Percentiles rank a stretch among this genome's conserved stretches.
Evolutionary conservation across 257 asterid species (phyloP).

Genomic region (Solanum pennellii): DNA sequence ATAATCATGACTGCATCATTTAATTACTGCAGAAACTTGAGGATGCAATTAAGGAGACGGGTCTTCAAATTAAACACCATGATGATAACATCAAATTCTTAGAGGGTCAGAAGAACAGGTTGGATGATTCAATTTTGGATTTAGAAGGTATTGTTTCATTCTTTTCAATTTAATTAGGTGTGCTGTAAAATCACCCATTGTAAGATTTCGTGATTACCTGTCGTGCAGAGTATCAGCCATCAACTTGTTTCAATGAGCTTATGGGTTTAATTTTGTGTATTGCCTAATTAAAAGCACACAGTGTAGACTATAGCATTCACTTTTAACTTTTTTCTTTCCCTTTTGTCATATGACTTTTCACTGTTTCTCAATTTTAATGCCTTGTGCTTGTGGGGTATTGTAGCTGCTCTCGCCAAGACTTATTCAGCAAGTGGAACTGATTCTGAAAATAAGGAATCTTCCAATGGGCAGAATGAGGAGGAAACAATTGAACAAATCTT

Average conservation of each 20-base stretch:
- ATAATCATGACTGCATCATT: too few relatives aligned
- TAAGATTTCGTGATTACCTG: neutral
- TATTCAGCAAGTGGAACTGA: conserved; percentile 15
- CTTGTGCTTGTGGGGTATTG: neutral
- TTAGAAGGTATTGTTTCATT: conserved; percentile 32
- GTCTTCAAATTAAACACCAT: too few relatives aligned
- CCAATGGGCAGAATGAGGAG: conserved; percentile 23
- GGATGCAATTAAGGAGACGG: too few relatives aligned
- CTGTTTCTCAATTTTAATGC: neutral
- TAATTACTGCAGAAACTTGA: too few relatives aligned
- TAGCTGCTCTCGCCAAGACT: conserved; percentile 59
- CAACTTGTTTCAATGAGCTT: neutral
- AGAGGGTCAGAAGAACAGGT: conserved; percentile 20
- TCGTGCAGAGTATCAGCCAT: neutral
- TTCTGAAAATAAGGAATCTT: conserved; percentile 15
- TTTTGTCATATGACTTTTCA: neutral
- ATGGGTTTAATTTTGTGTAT: neutral
- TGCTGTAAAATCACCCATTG: neutral
- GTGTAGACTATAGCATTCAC: neutral
- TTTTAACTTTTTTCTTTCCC: neutral
- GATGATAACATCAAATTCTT: too few relatives aligned
- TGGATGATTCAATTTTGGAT: conserved; percentile 55
- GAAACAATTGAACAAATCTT: conserved; percentile 35
- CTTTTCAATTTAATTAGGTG: neutral
- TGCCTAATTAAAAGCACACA: neutral